phyloP scores from a whole-genome alignment of 495 filamentous ascomycete species.

The Hypomontagnella monticulosa region DNA sequence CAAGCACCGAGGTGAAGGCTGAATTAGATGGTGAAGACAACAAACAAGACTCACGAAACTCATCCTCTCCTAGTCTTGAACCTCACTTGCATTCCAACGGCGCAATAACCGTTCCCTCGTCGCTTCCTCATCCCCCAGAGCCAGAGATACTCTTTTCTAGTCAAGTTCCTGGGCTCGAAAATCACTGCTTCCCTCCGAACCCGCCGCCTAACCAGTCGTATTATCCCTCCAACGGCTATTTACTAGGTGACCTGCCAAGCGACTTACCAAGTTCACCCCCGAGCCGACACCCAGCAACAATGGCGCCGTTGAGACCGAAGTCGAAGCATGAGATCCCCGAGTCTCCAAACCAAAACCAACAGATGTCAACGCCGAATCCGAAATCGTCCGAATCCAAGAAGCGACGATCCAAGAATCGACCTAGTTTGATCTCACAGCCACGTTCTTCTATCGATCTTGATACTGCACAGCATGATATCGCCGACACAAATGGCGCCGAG shows the following conservation, averaged over 20 bases:
- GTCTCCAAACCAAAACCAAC: slow-evolving; percentile 30
- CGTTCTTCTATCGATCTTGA: not conserved
- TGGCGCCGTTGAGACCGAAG: not conserved
- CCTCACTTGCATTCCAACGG: not conserved
- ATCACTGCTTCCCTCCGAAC: not conserved
- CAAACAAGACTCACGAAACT: not conserved
- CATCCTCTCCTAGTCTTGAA: not conserved
- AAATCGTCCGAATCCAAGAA: slow-evolving; percentile 40
- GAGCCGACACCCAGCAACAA: not conserved
- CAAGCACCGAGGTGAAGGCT: slow-evolving; percentile 19
- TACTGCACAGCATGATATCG: not conserved
- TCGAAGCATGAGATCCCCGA: slow-evolving; percentile 24
- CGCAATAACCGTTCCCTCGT: not conserved
- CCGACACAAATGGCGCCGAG: not conserved
- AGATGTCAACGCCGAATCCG: slow-evolving; percentile 14
- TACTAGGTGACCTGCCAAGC: no score
- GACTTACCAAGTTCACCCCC: slow-evolving; percentile 7
- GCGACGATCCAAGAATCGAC: slow-evolving; percentile 39
- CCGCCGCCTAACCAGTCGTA: not conserved
- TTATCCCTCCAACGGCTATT: not conserved
- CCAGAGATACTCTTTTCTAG: slow-evolving; percentile 30
- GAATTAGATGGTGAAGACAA: slow-evolving; percentile 18
- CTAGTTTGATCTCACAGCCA: slow-evolving; percentile 29
- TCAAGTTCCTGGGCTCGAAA: slow-evolving; percentile 19
- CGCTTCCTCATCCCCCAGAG: slow-evolving; percentile 2